Evolutionary conservation across 192 early-diverging fungal genomes (phyloP).

Genomic region (Allomyces macrogynus): DNA sequence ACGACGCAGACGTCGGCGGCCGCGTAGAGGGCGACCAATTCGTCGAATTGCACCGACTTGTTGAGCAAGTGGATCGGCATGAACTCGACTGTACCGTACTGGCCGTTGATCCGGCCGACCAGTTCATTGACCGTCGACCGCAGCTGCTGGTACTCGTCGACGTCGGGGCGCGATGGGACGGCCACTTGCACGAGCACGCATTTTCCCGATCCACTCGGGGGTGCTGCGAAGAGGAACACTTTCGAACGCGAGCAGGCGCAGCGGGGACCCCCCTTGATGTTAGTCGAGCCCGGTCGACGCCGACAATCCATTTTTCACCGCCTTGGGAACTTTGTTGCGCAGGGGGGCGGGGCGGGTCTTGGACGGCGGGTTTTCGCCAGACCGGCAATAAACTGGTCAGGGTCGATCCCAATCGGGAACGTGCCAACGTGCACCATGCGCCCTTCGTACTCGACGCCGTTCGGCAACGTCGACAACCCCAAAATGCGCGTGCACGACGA

Average conservation of each 20-base stretch:
- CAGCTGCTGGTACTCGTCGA: constrained; percentile 94
- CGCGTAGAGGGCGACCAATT: constrained; percentile 89
- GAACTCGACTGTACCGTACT: constrained; percentile 85
- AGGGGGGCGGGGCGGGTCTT: constrained; percentile 56
- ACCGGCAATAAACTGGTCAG: constrained; percentile 76
- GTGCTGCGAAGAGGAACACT: constrained; percentile 64
- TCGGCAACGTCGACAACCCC: constrained; percentile 81
- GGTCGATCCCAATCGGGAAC: constrained; percentile 98
- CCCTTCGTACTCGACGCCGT: constrained; percentile 80
- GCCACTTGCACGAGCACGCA: constrained; percentile 94
- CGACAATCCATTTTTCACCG: constrained; percentile 76
- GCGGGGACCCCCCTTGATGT: constrained; percentile 97
- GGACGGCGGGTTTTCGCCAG: constrained; percentile 46
- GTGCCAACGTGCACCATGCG: constrained; percentile 87
- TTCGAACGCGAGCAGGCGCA: constrained; percentile 45
- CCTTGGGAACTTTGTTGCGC: constrained; percentile 69
- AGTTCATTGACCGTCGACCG: constrained; percentile 86
- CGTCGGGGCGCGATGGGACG: constrained; percentile 92
- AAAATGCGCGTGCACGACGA: constrained; percentile 92
- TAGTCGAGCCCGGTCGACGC: constrained; percentile 98
- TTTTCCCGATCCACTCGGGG: constrained; percentile 82
- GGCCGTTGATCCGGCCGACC: constrained; percentile 94
- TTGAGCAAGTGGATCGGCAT: constrained; percentile 97
- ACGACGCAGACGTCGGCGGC: constrained; percentile 90
- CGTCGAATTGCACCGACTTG: constrained; percentile 83